Percentiles rank a stretch among this genome's conserved stretches.
Evolutionary conservation across 2,329 filamentous ascomycete genomes (phyloP).

Genomic region (Hypocreales sp.): DNA sequence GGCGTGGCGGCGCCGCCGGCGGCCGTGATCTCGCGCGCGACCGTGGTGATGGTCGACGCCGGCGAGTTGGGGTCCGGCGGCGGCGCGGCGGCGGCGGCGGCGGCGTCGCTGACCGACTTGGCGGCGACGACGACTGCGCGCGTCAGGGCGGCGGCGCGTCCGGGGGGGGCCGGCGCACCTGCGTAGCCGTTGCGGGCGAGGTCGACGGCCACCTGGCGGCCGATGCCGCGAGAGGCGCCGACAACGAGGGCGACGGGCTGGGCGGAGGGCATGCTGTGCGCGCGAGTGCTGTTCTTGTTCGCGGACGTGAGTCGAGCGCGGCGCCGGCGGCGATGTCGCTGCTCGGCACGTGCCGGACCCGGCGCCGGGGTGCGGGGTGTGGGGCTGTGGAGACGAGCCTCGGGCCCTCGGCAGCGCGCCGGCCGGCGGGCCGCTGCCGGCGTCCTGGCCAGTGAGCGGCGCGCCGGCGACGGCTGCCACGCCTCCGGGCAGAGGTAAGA

Average conservation of each 20-base stretch:
- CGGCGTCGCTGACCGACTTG: constrained; percentile 55
- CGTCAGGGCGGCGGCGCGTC: no score
- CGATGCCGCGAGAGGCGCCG: constrained; percentile 67
- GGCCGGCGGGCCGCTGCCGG: no score
- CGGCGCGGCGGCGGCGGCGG: constrained; percentile 35
- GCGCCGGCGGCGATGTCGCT: no score
- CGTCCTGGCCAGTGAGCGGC: no score
- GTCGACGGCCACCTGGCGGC: constrained; percentile 65
- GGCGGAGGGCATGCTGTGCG: constrained; percentile 2
- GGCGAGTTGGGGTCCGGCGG: constrained; percentile 64
- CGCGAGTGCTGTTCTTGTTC: no score
- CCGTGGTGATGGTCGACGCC: constrained; percentile 65
- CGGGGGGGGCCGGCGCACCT: constrained; percentile 26
- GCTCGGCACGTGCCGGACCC: no score
- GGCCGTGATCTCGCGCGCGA: constrained; percentile 55
- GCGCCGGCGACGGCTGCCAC: no score
- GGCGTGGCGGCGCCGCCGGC: constrained; percentile 49
- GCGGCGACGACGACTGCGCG: constrained; percentile 57
- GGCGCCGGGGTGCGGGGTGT: no score
- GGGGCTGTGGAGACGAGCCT: background rate
- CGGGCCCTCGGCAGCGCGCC: no score
- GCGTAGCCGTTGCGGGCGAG: constrained; percentile 55
- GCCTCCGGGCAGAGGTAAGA: no score
- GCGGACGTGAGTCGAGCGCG: no score
- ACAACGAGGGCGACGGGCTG: constrained; percentile 53